Evolutionary conservation across 78 protist genomes (phyloP).

Genomic region (Tieghemostelium lacteum): DNA sequence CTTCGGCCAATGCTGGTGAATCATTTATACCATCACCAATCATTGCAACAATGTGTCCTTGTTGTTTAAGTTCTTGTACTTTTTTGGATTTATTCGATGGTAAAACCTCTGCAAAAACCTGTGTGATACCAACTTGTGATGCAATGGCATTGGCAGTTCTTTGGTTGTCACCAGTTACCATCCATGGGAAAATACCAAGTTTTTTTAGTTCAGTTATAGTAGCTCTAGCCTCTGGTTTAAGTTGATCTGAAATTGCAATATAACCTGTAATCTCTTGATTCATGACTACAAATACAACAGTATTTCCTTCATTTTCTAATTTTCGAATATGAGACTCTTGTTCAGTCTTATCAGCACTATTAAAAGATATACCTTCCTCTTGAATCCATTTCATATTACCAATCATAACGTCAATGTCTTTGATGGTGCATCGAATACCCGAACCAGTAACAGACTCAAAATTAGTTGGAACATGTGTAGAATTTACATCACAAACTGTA

Average conservation of each 20-base stretch:
- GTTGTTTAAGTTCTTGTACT: constrained; percentile 84
- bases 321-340: not conserved
- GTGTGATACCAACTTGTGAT: constrained; percentile 52
- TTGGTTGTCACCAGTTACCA: constrained; percentile 95
- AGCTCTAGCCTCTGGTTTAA: constrained; percentile 86
- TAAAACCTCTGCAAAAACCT: constrained; percentile 89
- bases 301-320: constrained; percentile 77
- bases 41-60: constrained; percentile 87
- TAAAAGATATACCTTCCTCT: not conserved
- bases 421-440: constrained; percentile 37
- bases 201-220: constrained; percentile 55
- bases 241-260: constrained; percentile 76
- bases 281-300: constrained; percentile 76
- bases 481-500: constrained; percentile 24
- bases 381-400: constrained; percentile 65
- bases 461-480: constrained; percentile 15
- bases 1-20: constrained; percentile 89
- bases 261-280: constrained; percentile 55
- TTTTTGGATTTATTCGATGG: constrained; percentile 89
- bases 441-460: constrained; percentile 69
- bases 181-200: constrained; percentile 70
- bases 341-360: not conserved
- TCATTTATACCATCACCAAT: constrained; percentile 97
- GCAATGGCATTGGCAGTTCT: constrained; percentile 84
- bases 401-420: constrained; percentile 24